These are phyloP conservation scores for Puccinia horiana DNA, from an alignment of 1,284 basidiomycete genomes.

Conservation along the genomic window DNA sequence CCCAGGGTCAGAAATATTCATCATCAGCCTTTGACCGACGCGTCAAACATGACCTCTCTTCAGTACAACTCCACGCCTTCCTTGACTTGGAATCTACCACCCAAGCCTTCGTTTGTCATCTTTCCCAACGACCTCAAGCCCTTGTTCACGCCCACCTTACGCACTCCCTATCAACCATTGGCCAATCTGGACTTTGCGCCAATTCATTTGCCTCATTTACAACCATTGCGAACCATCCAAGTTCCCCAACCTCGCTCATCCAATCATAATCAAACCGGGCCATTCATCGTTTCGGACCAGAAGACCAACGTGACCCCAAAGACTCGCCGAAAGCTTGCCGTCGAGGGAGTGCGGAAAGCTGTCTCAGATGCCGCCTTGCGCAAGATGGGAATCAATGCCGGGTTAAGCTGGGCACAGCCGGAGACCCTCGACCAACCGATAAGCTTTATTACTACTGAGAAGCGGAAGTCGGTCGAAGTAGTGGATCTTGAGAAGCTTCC, in stretches of 20 bases:
- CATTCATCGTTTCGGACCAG: neutral
- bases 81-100: neutral
- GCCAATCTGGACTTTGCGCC: neutral
- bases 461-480: neutral
- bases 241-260: neutral
- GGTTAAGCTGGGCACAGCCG: neutral
- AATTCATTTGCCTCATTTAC: neutral
- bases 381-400: slow-evolving; percentile 21
- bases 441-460: neutral
- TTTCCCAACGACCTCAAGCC: neutral
- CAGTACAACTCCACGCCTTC: neutral
- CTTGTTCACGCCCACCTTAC: neutral
- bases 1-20: neutral
- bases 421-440: slow-evolving; percentile 20
- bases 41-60: slow-evolving; percentile 26
- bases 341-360: slow-evolving; percentile 29
- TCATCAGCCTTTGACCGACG: slow-evolving; percentile 13
- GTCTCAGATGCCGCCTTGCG: slow-evolving; percentile 30
- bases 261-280: neutral
- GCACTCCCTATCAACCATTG: neutral
- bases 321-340: slow-evolving; percentile 25
- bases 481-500: slow-evolving; percentile 6
- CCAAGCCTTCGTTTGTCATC: slow-evolving; percentile 7
- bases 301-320: neutral
- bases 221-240: neutral